A percentile compares a stretch with the other conserved stretches of the same genome.
These are phyloP conservation scores for Lupinus albus DNA, from an alignment of 306 rosid genomes.

Conservation along the genomic window DNA sequence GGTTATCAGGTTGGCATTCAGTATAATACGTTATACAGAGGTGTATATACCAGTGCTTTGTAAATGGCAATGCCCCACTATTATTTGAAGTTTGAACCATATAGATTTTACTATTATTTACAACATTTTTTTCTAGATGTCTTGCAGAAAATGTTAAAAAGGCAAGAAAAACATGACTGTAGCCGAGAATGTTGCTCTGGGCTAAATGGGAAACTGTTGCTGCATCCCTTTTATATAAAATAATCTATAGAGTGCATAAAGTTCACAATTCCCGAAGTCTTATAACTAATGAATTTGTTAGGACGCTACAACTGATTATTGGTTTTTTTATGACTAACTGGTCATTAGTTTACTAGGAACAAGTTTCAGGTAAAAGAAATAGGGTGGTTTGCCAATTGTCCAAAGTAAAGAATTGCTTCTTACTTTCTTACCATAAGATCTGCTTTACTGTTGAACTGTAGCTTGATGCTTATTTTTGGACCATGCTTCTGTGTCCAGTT, in stretches of 20 bases:
- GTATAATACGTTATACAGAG: neutral
- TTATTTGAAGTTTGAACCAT: neutral
- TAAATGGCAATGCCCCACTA: neutral
- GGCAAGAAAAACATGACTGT: conserved; percentile 16
- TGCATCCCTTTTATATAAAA: neutral
- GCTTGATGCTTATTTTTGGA: neutral
- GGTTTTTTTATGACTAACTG: neutral
- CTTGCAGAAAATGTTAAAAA: neutral
- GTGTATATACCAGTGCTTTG: neutral
- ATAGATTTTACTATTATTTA: conserved; percentile 4
- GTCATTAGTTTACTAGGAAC: conserved; percentile 1
- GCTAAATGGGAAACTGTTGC: conserved; percentile 14
- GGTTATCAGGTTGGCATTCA: neutral
- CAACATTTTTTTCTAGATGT: neutral
- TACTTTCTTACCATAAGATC: neutral
- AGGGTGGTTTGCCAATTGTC: conserved; percentile 3
- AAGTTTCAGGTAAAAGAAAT: neutral
- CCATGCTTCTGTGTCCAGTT: conserved; percentile 11
- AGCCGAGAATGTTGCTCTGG: conserved; percentile 6
- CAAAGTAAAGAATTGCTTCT: neutral
- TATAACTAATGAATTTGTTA: conserved; percentile 11
- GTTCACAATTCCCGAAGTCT: neutral
- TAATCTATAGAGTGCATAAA: neutral
- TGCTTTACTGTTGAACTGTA: neutral
- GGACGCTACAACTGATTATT: neutral